Evolutionary conservation across 2,329 filamentous ascomycete species (phyloP), one percentile per base, ranked within the genome.

Genomic region (Cladosporium sp.): DNA sequence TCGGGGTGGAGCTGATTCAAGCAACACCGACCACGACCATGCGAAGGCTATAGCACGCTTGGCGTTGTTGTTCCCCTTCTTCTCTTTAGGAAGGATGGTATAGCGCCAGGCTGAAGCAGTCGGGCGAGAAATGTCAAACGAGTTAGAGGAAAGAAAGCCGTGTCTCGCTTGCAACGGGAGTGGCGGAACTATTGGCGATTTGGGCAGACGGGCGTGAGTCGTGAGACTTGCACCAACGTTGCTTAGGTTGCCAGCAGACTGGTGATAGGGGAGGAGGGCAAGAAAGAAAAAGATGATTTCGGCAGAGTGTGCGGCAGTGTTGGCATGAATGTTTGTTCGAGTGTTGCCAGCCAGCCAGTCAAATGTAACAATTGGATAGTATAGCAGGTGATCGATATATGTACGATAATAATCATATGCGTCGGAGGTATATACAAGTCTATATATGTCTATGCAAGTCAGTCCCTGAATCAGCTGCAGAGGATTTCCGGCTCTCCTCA

Each of bases 1-100:
- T 27, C 9, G 22, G 22, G 22, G 4, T 27, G 22, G 22, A 27
- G 15, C 22, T 35, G 43, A 47, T 22, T 47, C 43, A 35, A 38
- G 43, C 35, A 27, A 38, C 43, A n/a, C 35, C 43, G 43, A 47
- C 33, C 38, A 9, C 20, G 38, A 47, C 35, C 43, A n/a, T n/a
- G n/a, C n/a, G n/a, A n/a, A n/a, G n/a, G n/a, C 22, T 27, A 27
- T 27, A 27, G 22, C 22, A 27, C 22, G 22, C 22, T 27, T 27
- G 22, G 22, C 22, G 22, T 27, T 27, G 22, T 4, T 9, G 22
- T 27, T 27, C 22, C 22, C 22, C 9, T 27, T 27, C 22, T 9
- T 27, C 9, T 9, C 9, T 27, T 9, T 9, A 5, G 22, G 9
- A 27, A 5, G 4, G 22, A 27, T 4, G 22, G 4, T 4, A 27